A percentile compares a stretch with the other conserved stretches of the same genome.
Conservation (phyloP, 129 eudicot species). For the Mikania micrantha region DNA sequence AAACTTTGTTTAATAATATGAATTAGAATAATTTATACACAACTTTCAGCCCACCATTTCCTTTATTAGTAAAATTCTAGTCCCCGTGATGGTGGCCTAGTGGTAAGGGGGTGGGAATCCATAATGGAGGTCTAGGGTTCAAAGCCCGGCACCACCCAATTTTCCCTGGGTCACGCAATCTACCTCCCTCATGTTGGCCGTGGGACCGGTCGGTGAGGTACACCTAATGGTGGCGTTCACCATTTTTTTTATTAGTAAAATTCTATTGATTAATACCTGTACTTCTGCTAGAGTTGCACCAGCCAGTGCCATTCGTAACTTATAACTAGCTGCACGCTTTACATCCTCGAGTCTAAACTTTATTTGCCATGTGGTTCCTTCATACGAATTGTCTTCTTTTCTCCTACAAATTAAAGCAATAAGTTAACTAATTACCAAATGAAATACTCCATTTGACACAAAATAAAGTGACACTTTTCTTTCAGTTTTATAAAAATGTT, state of each 20-base stretch:
- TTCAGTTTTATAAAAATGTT: not conserved
- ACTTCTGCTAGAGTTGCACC: conserved; percentile 51
- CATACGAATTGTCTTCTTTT: conserved; percentile 22
- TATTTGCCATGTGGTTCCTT: conserved; percentile 59
- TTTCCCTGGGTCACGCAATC: too few relatives aligned
- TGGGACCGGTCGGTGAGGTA: too few relatives aligned
- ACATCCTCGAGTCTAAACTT: conserved; percentile 30
- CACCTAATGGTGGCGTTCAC: too few relatives aligned
- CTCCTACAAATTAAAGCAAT: conserved; percentile 32
- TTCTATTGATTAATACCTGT: conserved; percentile 28
- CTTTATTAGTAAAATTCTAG: not conserved
- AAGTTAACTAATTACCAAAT: too few relatives aligned
- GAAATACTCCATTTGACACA: too few relatives aligned
- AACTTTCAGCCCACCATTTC: not conserved
- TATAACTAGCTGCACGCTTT: conserved; percentile 25
- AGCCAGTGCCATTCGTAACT: conserved; percentile 53
- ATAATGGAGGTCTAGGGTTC: too few relatives aligned
- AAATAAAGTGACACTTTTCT: too few relatives aligned
- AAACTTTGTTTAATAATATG: not conserved
- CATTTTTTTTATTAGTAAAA: too few relatives aligned
- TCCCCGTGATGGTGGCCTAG: too few relatives aligned
- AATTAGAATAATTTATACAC: not conserved
- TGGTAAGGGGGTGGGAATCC: too few relatives aligned
- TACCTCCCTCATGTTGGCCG: too few relatives aligned
- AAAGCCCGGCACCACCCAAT: too few relatives aligned